Evolutionary conservation across 345 rosid genomes (phyloP).

Genomic region (Corymbia maculata): DNA sequence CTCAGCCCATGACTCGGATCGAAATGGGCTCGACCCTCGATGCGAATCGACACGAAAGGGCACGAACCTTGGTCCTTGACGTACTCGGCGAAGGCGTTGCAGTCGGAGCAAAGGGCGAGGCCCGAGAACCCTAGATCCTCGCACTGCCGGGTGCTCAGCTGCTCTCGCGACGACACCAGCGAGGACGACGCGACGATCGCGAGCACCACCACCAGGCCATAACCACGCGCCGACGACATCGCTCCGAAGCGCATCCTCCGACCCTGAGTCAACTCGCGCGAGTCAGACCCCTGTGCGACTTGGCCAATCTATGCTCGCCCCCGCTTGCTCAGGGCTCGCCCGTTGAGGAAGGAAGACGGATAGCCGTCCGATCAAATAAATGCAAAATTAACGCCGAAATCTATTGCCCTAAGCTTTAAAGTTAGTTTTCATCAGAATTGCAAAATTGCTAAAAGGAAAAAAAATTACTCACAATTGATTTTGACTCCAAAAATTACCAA

Average conservation of each 20-base stretch:
- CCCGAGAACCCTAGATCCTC: slow-evolving; percentile 94
- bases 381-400: not conserved
- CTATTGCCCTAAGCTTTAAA: not conserved
- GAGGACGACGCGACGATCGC: not conserved
- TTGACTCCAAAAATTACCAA: not conserved
- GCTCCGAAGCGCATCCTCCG: not conserved
- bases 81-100: slow-evolving; percentile 74
- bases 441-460: not conserved
- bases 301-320: not conserved
- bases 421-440: not conserved
- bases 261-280: not conserved
- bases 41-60: not conserved
- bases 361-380: not conserved
- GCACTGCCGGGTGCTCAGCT: slow-evolving; percentile 59
- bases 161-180: slow-evolving; percentile 28
- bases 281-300: not conserved
- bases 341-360: not conserved
- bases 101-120: slow-evolving; percentile 95
- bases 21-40: not conserved
- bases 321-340: not conserved
- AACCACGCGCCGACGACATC: not conserved
- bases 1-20: not conserved
- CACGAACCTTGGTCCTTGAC: slow-evolving; percentile 79
- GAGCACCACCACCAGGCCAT: not conserved
- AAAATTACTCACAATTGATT: not conserved